Evolutionary conservation across 2,329 filamentous ascomycete genomes (phyloP).

Genomic region (Diaporthe caulivora): DNA sequence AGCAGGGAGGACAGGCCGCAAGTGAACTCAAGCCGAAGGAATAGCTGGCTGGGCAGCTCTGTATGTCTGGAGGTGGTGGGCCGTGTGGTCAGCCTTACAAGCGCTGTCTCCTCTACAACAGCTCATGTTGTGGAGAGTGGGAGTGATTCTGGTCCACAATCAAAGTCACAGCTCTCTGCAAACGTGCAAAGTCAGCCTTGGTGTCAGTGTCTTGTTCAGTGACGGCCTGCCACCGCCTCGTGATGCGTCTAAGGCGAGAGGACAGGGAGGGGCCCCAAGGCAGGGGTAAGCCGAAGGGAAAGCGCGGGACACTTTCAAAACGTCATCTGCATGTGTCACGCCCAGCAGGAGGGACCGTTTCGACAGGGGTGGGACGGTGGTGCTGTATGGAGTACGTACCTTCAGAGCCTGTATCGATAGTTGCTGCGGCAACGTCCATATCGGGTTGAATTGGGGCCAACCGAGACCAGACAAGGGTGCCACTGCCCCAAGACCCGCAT

Average conservation of each 20-base stretch:
- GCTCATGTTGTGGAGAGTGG: slow-evolving; percentile 16
- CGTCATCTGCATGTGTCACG: slow-evolving; percentile 39
- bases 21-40: not conserved
- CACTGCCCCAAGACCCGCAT: slow-evolving; percentile 28
- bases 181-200: not conserved
- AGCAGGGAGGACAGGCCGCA: not conserved
- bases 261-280: not conserved
- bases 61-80: not conserved
- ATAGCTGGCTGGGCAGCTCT: slow-evolving; percentile 5
- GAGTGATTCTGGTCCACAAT: not conserved
- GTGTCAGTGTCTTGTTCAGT: slow-evolving; percentile 17
- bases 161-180: not conserved
- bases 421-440: slow-evolving; percentile 26
- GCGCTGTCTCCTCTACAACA: not conserved
- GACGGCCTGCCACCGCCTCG: slow-evolving; percentile 34
- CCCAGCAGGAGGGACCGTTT: slow-evolving; percentile 12
- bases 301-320: slow-evolving; percentile 25
- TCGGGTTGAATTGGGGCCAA: not conserved
- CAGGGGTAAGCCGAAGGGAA: slow-evolving; percentile 18
- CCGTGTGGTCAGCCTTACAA: slow-evolving; percentile 2
- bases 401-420: slow-evolving; percentile 31
- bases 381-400: not conserved
- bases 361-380: not conserved
- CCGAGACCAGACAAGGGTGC: not conserved
- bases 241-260: slow-evolving; percentile 34